Evolutionary conservation across 805 yeast genomes (phyloP).

Genomic region (Clavispora vitiphila): DNA sequence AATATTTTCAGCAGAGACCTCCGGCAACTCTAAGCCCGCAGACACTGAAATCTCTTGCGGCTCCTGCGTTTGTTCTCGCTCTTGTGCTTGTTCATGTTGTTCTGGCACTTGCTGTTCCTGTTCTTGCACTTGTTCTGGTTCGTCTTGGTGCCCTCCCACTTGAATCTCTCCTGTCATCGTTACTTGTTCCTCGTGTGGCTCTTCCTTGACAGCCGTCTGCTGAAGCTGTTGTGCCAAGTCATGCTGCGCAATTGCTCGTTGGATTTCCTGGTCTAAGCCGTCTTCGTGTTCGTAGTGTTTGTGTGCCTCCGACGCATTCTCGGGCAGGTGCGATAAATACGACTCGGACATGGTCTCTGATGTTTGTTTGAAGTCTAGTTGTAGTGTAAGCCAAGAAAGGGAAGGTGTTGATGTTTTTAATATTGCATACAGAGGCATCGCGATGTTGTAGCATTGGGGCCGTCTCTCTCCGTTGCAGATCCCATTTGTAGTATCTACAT

Average conservation of each 20-base stretch:
- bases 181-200: background rate
- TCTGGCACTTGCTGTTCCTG: background rate
- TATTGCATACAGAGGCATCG: conserved; percentile 2
- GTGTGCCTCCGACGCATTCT: background rate
- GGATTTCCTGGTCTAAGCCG: conserved; percentile 17
- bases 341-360: background rate
- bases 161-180: background rate
- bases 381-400: background rate
- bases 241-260: conserved; percentile 17
- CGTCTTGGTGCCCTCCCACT: background rate
- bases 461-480: background rate
- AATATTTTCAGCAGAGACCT: no score
- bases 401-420: background rate
- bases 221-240: conserved; percentile 14
- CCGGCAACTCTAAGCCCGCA: no score
- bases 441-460: background rate
- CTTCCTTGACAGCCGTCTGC: background rate
- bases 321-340: background rate
- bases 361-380: background rate
- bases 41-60: no score
- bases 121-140: conserved; percentile 1
- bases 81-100: background rate
- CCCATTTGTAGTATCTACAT: no score
- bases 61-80: background rate
- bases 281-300: conserved; percentile 12